Percentiles rank a stretch among this genome's conserved stretches.
Conservation (phyloP, 2,329 filamentous ascomycete species). For the Venturia aucupariae region DNA sequence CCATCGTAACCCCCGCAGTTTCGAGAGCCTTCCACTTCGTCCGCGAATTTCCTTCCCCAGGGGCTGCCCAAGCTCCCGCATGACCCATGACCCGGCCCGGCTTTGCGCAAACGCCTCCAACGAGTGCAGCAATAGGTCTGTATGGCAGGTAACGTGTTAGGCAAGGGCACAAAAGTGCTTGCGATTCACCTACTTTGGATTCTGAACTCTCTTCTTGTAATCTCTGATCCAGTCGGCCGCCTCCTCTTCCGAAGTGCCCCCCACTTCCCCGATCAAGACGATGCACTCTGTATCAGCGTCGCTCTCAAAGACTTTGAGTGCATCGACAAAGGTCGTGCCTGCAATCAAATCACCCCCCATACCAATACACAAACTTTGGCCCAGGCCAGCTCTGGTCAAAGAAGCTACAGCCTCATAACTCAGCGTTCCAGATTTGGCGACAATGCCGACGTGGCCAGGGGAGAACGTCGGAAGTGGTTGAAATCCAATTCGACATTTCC, state of each 20-base stretch:
- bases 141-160: slow-evolving; percentile 16
- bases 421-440: slow-evolving; percentile 72
- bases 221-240: slow-evolving; percentile 65
- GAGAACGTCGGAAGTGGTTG: slow-evolving; percentile 66
- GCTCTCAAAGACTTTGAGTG: slow-evolving; percentile 54
- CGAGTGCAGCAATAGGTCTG: slow-evolving; percentile 62
- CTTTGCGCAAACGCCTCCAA: slow-evolving; percentile 58
- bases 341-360: slow-evolving; percentile 69
- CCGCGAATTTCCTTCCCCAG: slow-evolving; percentile 54
- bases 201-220: slow-evolving; percentile 47
- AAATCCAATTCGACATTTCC: slow-evolving; percentile 63
- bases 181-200: slow-evolving; percentile 50
- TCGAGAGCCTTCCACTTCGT: slow-evolving; percentile 61
- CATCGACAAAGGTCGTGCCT: slow-evolving; percentile 67
- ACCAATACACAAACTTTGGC: slow-evolving; percentile 67
- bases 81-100: slow-evolving; percentile 66
- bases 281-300: slow-evolving; percentile 63
- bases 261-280: slow-evolving; percentile 63
- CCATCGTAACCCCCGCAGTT: slow-evolving; percentile 57
- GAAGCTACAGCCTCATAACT: slow-evolving; percentile 73
- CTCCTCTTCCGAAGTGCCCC: slow-evolving; percentile 59
- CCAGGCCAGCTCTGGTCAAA: slow-evolving; percentile 62
- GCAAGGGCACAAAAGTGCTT: slow-evolving; percentile 16
- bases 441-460: slow-evolving; percentile 61
- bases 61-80: slow-evolving; percentile 61